Evolutionary conservation across 257 asterid genomes (phyloP), one percentile per base, ranked within the genome.

Genomic region (Misopates orontium): DNA sequence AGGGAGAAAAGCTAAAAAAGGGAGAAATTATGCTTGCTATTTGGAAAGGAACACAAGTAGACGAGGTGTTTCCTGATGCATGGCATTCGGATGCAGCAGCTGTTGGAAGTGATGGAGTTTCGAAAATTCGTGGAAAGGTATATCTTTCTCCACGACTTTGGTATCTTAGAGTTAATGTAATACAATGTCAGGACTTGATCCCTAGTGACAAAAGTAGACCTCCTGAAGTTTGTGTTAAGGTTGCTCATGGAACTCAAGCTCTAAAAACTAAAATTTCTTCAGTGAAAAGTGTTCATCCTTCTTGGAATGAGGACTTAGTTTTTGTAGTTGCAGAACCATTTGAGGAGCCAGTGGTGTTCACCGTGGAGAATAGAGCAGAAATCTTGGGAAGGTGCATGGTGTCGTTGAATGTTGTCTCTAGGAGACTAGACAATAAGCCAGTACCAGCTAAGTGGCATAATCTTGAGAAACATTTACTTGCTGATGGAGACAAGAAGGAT

Each of bases 51-150:
- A 90, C 90, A 71, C 96, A 90, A 57, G 97, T 95, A 0, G 96
- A 90, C 54, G 97, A 90, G 82, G 87, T 79, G 1, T 90, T 90
- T 62, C 66, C 86, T 13, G 97, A 90, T 25, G 97, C 97, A 4
- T 87, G 97, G 97, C 96, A 87, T 73, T 87, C 97, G 1, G 97
- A 90, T 53, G 95, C 97, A 6, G 95, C 92, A 0, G 76, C 90
- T 0, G 82, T 85, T 10, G 82, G 86, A 8, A 77, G 80, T 19
- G 96, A 85, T 0, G 83, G 80, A 0, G 73, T 90, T 14, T 76
- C 95, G 1, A 85, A 59, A 19, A 90, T 90, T 56, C 76, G 97
- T 24, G 96, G 96, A 22, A 90, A 90, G 75, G 88, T 90, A 1
- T 90, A 90, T 70, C 71, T 87, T n/a, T 82, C 96, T 1, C 97